Base-by-base conservation (phyloP, 2,329 filamentous ascomycete genomes). In the Trichoderma guizhouense region DNA sequence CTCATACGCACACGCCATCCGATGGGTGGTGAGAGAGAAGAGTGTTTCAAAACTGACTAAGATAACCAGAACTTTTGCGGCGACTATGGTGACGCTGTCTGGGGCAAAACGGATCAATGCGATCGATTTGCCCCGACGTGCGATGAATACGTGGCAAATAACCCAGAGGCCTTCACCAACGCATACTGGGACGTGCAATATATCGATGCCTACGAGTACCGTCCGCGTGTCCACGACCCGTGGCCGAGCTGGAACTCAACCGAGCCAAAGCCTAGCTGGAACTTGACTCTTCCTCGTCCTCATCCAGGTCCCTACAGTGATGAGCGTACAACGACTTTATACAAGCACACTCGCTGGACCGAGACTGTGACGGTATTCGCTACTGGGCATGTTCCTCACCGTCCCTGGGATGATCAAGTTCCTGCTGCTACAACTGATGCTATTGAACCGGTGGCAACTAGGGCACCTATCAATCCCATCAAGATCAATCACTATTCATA, bases 41-140 rank as follows among this genome's bases (percentile, higher is more conserved):
- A 53, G n/a, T 18, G 1, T 26, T 11, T 34, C 28, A n/a, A 15
- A 18, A 11, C 32, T 30, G 8, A n/a, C 61, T 55, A 58, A 11
- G 9, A 7, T 24, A 5, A 12, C 5, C 73, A 86, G 84, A 85
- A 92, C 66, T 93, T 96, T 79, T 96, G 93, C 77, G 93, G 93
- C 30, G 89, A 91, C 76, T 95, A 92, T 86, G 92, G 91, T 0
- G 90, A 80, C 55, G 79, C 79, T 6, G 77, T 81, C 18, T 87
- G 86, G 85, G 79, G 78, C 21, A 75, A 75, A 5, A 75, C 78
- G 14, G 81, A 83, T 18, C 77, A 81, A 15, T 86, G 84, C 74
- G 76, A 76, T 70, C 71, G 75, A 11, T 78, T 81, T n/a, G 84
- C 84, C 0, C 76, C 82, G 6, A 85, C 84, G 3, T 87, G 85